Conservation (phyloP, 1,284 basidiomycete species). For the Uromyces viciae-fabae region DNA sequence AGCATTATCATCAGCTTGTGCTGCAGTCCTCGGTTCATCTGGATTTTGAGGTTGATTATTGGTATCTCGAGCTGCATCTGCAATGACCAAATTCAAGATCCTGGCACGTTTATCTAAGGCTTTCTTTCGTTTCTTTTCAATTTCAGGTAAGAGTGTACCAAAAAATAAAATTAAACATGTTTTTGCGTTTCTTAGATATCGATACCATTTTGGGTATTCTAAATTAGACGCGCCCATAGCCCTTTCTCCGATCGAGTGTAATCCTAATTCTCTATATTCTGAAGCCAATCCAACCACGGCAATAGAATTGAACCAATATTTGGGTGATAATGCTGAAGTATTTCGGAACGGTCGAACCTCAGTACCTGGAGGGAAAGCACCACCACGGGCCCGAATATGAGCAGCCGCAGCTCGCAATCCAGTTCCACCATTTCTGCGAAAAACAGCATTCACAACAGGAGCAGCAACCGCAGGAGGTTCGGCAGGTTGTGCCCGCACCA, state of each 20-base stretch:
- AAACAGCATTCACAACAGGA: neutral
- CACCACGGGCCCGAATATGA: constrained; percentile 46
- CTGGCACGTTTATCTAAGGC: constrained; percentile 51
- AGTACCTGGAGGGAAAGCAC: constrained; percentile 39
- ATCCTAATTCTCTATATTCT: constrained; percentile 52
- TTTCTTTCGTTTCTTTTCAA: constrained; percentile 51
- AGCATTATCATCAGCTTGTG: neutral
- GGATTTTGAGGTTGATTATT: neutral
- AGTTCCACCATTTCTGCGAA: constrained; percentile 6
- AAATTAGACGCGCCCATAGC: constrained; percentile 42
- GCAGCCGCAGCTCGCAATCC: constrained; percentile 43
- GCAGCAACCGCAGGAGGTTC: neutral
- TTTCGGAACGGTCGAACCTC: constrained; percentile 41
- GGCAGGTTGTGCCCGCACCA: constrained; percentile 14
- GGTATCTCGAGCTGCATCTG: constrained; percentile 30
- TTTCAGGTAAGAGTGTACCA: constrained; percentile 51
- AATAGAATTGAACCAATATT: constrained; percentile 52
- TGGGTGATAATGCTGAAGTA: constrained; percentile 49
- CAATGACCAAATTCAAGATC: constrained; percentile 47
- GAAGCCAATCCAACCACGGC: constrained; percentile 51
- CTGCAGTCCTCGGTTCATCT: neutral
- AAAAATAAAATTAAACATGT: constrained; percentile 50
- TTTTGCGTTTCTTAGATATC: constrained; percentile 45
- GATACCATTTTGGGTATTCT: constrained; percentile 37
- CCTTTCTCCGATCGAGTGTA: constrained; percentile 47